A percentile compares a stretch with the other conserved stretches of the same genome.
Evolutionary conservation across 306 rosid species (phyloP).

Genomic region (Begonia fuchsioides): DNA sequence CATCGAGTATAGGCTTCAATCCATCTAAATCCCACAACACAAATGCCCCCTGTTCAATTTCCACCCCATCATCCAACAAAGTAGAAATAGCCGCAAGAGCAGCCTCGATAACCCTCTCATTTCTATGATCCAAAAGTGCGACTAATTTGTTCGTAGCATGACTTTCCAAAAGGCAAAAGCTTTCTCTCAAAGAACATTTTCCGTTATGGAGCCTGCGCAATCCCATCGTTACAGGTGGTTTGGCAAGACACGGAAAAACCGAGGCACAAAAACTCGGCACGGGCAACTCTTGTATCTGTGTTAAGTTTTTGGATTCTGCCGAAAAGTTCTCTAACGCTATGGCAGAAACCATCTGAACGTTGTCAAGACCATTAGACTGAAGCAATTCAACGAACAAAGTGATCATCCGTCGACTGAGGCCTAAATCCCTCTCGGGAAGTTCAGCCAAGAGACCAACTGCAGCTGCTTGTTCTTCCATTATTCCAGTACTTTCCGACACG

Average conservation of each 20-base stretch:
- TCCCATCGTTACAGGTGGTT: constrained; percentile 49
- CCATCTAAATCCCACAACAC: constrained; percentile 65
- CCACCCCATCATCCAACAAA: constrained; percentile 78
- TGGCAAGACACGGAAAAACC: constrained; percentile 53
- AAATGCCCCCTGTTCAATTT: constrained; percentile 64
- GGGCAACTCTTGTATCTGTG: constrained; percentile 55
- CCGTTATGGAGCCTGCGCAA: constrained; percentile 76
- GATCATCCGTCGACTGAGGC: constrained; percentile 91
- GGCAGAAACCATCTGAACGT: constrained; percentile 91
- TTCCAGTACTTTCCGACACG: constrained; percentile 66
- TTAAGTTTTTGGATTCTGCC: constrained; percentile 55
- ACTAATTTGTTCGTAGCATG: constrained; percentile 65
- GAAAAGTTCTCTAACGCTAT: constrained; percentile 81
- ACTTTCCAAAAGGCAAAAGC: constrained; percentile 75
- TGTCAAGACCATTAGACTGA: constrained; percentile 81
- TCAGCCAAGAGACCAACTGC: constrained; percentile 87
- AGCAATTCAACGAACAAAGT: constrained; percentile 68
- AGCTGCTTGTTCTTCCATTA: constrained; percentile 88
- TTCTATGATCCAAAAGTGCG: constrained; percentile 83
- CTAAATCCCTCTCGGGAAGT: constrained; percentile 90
- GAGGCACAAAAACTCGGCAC: constrained; percentile 47
- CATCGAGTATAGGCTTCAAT: constrained; percentile 60
- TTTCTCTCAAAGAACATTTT: constrained; percentile 55
- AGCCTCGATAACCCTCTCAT: constrained; percentile 86
- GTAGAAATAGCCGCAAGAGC: constrained; percentile 81